Evolutionary conservation across 495 filamentous ascomycete genomes (phyloP), one percentile per base, ranked within the genome.

Genomic region (Chlorociboria aeruginascens): DNA sequence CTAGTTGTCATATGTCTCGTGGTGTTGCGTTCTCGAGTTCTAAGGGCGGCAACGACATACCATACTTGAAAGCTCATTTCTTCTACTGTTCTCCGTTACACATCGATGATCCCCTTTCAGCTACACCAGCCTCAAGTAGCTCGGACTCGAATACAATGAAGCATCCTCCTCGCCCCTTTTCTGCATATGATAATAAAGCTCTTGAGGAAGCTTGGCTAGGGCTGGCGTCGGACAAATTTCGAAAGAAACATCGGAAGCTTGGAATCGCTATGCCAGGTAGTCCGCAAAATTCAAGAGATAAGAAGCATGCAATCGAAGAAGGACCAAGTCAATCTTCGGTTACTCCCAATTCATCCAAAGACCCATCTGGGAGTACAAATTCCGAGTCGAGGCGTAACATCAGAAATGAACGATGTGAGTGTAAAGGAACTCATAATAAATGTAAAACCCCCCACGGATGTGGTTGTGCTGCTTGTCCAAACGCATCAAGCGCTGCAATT

Each of bases 81-180:
- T 93, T 90, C 61, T 92, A 90, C 64, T 70, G 76, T 29, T 89
- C 86, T 11, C 69, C 74, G 14, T 68, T 86, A 30, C 78, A 85
- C 34, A 83, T 93, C 58, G 86, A 93, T 61, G 86, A 93, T 61
- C 86, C 86, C 10, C 72, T 90, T 36, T 81, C 83, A 6, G 72
- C 82, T 1, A 61, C 83, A 14, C 79, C 83, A 13, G 68, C 76
- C 30, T 63, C 74, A 14, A 64, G 54, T 14, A 61, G 72, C 14
- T 69, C 69, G 43, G 72, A 75, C 47, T 62, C 76, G 33, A 69
- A 69, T 38, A 61, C 70, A 11, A 57, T 60, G 14, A 78, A 74
- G 47, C 66, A 71, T 25, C 74, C 79, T 25, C 77, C 85, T 1
- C 76, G 81, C n/a, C 86, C 86, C 3, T 93, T 90, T 60, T 82